Base-by-base conservation (phyloP, 2,329 filamentous ascomycete species). In the Penicillium sp. region DNA sequence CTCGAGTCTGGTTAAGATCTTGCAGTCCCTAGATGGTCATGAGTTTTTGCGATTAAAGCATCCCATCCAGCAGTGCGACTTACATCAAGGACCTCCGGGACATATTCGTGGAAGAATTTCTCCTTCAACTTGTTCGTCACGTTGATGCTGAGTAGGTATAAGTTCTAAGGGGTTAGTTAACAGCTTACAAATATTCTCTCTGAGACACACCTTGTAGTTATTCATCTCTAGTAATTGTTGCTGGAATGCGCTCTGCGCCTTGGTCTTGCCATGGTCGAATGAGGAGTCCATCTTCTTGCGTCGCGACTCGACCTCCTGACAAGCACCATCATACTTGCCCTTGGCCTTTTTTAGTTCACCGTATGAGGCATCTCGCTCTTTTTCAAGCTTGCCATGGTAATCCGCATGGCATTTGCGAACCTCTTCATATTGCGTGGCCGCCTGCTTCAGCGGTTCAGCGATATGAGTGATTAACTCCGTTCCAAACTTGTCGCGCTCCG, bases 121-220 rank as follows among this genome's bases (percentile, higher is more conserved):
- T 97, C 92, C 79, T 98, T 99, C 70, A 96, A 88, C 79, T 95
- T 96, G 77, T 99, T 99, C 33, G 93, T 96, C 57, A 98, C 91
- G 71, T 96, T 96, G 78, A 99, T 96, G 59, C 87, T 85, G 69
- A 99, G 96, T 59, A 99, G 80, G 71, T 99, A 99, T n/a, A 90
- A 92, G 74, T 99, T 99, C 81, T 86, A 26, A 13, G 31, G n/a
- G 14, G 37, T 59, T 11, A 56, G 50, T 33, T 3, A 16, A 19
- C 16, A 21, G 2, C n/a, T 9, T 5, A 24, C 10, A 8, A 21
- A 7, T 14, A 13, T 10, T 19, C 5, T 21, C 21, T 22, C 1
- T 24, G 21, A 8, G 16, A 51, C 63, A 45, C 63, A 72, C 75
- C 69, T 99, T 99, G 73, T 89, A 84, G 72, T 99, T 99, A 77